A percentile compares a stretch with the other conserved stretches of the same genome.
phyloP scores from a whole-genome alignment of 352 stramenopile species.

The Phytophthora quininea region DNA sequence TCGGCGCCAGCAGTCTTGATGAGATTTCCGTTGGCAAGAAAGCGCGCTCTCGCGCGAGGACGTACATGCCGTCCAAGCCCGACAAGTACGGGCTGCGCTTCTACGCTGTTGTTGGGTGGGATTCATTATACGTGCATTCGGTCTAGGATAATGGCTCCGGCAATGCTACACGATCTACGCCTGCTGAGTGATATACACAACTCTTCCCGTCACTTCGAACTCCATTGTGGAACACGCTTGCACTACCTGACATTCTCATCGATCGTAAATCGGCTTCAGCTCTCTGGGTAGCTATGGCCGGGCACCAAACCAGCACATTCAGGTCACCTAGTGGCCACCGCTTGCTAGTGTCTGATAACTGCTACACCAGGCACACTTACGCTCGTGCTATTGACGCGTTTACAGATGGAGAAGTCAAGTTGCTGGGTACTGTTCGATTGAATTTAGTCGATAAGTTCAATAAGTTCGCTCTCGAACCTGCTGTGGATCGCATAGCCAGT shows the following conservation, averaged over 20 bases:
- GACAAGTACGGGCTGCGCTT: conserved; percentile 18
- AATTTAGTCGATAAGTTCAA: conserved; percentile 7
- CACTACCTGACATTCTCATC: conserved; percentile 8
- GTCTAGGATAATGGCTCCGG: conserved; percentile 16
- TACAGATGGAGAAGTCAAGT: conserved; percentile 5
- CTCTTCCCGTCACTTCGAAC: conserved; percentile 14
- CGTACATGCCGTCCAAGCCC: conserved; percentile 6
- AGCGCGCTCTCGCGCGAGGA: background rate
- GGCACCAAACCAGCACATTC: too few species aligned
- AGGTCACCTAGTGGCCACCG: too few species aligned
- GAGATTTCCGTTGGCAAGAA: conserved; percentile 8
- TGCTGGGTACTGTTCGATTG: conserved; percentile 1
- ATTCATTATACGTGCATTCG: conserved; percentile 13
- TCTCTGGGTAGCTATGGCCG: conserved; percentile 15
- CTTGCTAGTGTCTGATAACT: conserved; percentile 12
- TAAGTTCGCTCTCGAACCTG: conserved; percentile 2
- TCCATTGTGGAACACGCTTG: conserved; percentile 6
- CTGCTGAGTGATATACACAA: conserved; percentile 10
- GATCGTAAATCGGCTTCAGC: conserved; percentile 8
- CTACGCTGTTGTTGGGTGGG: conserved; percentile 14
- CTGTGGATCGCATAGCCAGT: background rate
- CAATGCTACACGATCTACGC: conserved; percentile 1
- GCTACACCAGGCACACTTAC: conserved; percentile 5
- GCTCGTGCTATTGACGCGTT: conserved; percentile 2
- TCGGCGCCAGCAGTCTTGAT: conserved; percentile 11